Conservation (phyloP, 2,329 filamentous ascomycete species). For the Botrytis squamosa region DNA sequence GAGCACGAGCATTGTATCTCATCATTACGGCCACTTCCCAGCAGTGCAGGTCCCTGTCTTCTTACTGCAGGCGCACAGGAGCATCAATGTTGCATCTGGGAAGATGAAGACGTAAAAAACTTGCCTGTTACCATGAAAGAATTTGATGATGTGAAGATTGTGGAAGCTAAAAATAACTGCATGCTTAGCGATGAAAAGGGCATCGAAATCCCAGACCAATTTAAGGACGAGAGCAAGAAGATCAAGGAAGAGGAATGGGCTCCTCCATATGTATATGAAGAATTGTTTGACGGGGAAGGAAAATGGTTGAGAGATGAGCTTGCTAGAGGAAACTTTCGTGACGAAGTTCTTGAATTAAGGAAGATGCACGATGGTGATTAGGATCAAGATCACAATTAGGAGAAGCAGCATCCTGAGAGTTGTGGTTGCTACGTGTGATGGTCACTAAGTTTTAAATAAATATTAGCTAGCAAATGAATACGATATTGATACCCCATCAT, state of each 20-base stretch:
- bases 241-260: neutral
- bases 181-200: neutral
- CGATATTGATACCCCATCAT: neutral
- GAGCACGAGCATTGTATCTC: constrained; percentile 18
- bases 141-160: neutral
- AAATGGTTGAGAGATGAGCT: neutral
- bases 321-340: neutral
- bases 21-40: neutral
- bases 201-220: neutral
- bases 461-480: neutral
- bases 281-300: neutral
- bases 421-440: neutral
- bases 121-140: neutral
- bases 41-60: neutral
- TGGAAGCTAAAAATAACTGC: neutral
- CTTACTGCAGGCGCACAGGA: neutral
- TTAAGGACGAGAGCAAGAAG: neutral
- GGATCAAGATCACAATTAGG: neutral
- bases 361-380: neutral
- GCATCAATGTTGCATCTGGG: constrained; percentile 7
- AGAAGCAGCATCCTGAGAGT: neutral
- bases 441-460: neutral
- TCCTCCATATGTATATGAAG: neutral
- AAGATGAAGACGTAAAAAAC: neutral
- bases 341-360: neutral